Base-by-base conservation (phyloP, 306 rosid species). In the Coriaria nepalensis region DNA sequence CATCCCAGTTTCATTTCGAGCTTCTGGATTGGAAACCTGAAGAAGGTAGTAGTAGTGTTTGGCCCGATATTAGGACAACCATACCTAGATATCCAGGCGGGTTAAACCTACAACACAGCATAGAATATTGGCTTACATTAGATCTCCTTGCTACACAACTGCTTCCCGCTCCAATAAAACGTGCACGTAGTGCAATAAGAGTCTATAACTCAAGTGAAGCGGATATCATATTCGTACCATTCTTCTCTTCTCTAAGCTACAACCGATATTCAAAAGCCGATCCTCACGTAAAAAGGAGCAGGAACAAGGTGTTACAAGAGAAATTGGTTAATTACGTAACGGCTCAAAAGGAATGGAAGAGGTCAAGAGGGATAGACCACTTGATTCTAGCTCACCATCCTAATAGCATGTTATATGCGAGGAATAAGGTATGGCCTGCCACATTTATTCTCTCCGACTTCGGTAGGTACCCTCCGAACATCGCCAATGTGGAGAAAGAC, bases 311-410 rank as follows among this genome's bases (percentile, higher is more conserved):
- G 8, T 70, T 81, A 6, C 95, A 81, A 50, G 85, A 85, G 6
- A 73, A 67, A 45, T 53, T 81, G 45, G 87, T 85, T 9, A 63
- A 47, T 38, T 68, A 49, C 60, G 40, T 85, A 73, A 78, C 53
- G 6, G 64, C 49, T 37, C 84, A 71, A 68, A 44, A 59, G 69
- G 85, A 75, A 44, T 85, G 95, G 95, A 78, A 71, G 68, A 72
- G 56, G 6, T 81, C 82, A 9, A 82, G 87, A 13, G 95, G 95
- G 46, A 58, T 45, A 49, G 93, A 85, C 45, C 95, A 85, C 69
- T 64, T 85, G 71, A 69, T 85, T 38, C 49, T 85, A 66, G 95
- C 87, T 7, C 95, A 85, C 52, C 93, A 85, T 73, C 95, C 95
- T 0, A 85, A 85, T 60, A 85, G 95, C 53, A 73, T 85, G 80